These are phyloP conservation scores for Groenewaldozyma sp. DNA, from an alignment of 1,139 yeast species.

Conservation along the genomic window DNA sequence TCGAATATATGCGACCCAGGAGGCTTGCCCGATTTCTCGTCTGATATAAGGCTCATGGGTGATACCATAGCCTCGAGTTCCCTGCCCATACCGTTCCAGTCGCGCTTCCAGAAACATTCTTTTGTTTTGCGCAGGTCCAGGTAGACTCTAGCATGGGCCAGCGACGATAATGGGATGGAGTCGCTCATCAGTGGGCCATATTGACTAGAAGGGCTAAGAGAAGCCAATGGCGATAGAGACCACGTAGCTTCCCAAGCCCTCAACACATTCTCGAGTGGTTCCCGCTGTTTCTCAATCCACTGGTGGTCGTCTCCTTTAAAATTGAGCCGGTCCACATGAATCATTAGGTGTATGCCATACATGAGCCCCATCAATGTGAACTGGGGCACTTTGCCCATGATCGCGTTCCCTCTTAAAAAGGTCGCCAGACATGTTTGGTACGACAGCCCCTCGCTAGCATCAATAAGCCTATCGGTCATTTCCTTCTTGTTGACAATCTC, in stretches of 20 bases:
- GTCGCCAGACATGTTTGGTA: constrained; percentile 21
- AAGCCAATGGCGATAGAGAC: constrained; percentile 32
- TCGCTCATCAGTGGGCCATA: constrained; percentile 34
- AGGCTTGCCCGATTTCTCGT: background rate
- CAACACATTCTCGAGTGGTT: constrained; percentile 21
- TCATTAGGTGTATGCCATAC: constrained; percentile 64
- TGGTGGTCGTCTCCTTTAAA: constrained; percentile 12
- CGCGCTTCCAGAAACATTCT: constrained; percentile 31
- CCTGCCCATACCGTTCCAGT: constrained; percentile 28
- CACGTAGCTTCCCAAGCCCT: constrained; percentile 35
- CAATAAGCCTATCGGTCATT: constrained; percentile 18
- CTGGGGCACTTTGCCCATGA: constrained; percentile 28
- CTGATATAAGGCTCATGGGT: constrained; percentile 4
- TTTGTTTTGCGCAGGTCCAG: constrained; percentile 28
- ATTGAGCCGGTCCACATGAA: constrained; percentile 32
- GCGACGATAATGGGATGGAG: constrained; percentile 32
- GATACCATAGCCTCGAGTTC: constrained; percentile 23
- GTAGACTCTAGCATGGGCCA: constrained; percentile 31
- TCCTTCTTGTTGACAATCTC: constrained; percentile 23
- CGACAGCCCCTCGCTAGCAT: constrained; percentile 22
- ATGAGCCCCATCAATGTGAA: constrained; percentile 53
- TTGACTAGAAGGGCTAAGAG: constrained; percentile 29
- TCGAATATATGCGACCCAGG: constrained; percentile 18
- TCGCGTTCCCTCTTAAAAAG: constrained; percentile 24
- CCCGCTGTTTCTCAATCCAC: constrained; percentile 21